phyloP scores from a whole-genome alignment of 202 grass and related monocot species.

The Panicum virgatum region DNA sequence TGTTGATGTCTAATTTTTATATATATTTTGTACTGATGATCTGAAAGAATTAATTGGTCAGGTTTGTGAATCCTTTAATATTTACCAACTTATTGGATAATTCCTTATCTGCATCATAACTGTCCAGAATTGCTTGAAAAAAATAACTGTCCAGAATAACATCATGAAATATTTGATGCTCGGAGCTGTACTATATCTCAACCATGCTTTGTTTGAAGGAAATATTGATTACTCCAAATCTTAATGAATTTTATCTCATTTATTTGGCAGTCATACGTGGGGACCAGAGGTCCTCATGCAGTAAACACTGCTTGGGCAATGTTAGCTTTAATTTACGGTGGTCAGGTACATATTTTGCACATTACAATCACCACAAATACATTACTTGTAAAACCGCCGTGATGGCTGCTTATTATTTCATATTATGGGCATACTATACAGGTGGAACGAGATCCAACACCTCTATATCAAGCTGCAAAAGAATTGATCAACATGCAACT shows the following conservation, averaged over 20 bases:
- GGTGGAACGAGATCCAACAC: no score
- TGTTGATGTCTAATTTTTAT: no score
- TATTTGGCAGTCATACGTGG: constrained; percentile 37
- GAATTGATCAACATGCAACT: no score
- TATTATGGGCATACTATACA: no score
- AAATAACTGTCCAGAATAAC: no score
- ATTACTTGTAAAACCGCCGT: background rate
- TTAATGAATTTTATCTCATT: background rate
- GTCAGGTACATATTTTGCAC: constrained; percentile 21
- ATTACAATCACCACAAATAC: background rate
- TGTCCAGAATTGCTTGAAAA: no score
- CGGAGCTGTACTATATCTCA: background rate
- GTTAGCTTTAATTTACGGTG: constrained; percentile 34
- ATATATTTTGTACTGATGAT: background rate
- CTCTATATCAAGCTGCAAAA: no score
- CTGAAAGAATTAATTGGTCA: background rate
- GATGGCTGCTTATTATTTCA: background rate
- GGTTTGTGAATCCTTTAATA: background rate
- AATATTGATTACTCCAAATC: background rate
- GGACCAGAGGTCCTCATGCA: background rate
- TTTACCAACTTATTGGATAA: background rate
- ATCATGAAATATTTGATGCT: background rate
- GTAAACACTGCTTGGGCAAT: no score
- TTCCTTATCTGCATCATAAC: background rate
- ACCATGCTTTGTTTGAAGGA: background rate